Conservation (phyloP, 2,329 filamentous ascomycete genomes). For the Paracamarosporium sp. region DNA sequence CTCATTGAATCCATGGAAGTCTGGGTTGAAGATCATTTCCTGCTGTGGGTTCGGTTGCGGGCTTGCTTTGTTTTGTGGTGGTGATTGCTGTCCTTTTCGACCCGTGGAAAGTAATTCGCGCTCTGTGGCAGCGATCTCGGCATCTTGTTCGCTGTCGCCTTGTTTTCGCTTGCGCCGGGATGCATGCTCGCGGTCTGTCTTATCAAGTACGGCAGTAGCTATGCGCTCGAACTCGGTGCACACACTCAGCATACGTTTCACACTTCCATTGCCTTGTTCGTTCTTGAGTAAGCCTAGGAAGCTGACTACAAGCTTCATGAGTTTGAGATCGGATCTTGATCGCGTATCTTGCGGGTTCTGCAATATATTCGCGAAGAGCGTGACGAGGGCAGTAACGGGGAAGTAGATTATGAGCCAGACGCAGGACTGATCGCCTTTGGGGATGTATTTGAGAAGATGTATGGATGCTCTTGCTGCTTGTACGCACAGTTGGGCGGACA, state of each 20-base stretch:
- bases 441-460: conserved; percentile 92
- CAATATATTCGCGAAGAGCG: conserved; percentile 92
- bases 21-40: conserved; percentile 40
- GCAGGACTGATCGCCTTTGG: conserved; percentile 91
- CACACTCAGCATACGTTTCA: conserved; percentile 90
- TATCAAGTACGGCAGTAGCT: conserved; percentile 87
- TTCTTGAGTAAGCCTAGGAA: conserved; percentile 89
- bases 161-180: conserved; percentile 85
- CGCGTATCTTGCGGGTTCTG: conserved; percentile 92
- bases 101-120: conserved; percentile 41
- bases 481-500: conserved; percentile 90
- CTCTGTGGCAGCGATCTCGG: conserved; percentile 45
- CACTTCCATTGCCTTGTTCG: conserved; percentile 87
- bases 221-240: conserved; percentile 98
- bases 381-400: conserved; percentile 92
- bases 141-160: conserved; percentile 57
- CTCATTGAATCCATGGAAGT: conserved; percentile 47
- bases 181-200: conserved; percentile 83
- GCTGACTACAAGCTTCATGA: conserved; percentile 92
- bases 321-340: conserved; percentile 83
- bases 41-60: conserved; percentile 23
- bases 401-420: conserved; percentile 98
- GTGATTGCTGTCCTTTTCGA: conserved; percentile 34
- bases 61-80: conserved; percentile 24
- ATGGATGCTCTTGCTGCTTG: conserved; percentile 92